These are phyloP conservation scores for Chenopodium suecicum DNA, from an alignment of 148 eudicot species.

Conservation along the genomic window DNA sequence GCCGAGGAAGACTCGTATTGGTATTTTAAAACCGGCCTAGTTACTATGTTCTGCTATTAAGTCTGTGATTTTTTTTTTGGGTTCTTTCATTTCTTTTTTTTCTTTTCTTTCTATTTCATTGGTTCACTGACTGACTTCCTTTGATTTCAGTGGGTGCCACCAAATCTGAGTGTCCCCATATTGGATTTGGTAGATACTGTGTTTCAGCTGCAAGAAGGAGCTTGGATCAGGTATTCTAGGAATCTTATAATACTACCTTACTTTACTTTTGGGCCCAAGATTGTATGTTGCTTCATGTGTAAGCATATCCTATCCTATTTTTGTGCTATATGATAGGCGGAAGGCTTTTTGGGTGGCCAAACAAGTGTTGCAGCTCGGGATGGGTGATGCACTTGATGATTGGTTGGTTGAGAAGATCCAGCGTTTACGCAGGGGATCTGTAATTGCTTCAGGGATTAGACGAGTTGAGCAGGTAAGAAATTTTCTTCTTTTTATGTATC, in stretches of 20 bases:
- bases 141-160: constrained; percentile 88
- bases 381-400: constrained; percentile 99
- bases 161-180: constrained; percentile 75
- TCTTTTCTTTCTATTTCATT: background rate
- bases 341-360: constrained; percentile 98
- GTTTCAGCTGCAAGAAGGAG: constrained; percentile 98
- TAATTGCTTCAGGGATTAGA: constrained; percentile 82
- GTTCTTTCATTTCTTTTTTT: background rate
- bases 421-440: constrained; percentile 73
- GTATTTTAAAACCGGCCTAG: background rate
- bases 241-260: constrained; percentile 2
- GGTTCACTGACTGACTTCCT: constrained; percentile 16
- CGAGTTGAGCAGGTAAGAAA: constrained; percentile 79
- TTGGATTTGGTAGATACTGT: constrained; percentile 92
- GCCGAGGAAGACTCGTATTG: background rate
- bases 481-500: background rate
- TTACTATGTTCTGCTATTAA: background rate
- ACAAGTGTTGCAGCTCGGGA: constrained; percentile 91
- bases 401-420: constrained; percentile 98
- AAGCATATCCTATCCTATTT: background rate
- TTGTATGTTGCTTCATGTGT: constrained; percentile 7
- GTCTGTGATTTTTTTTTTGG: background rate
- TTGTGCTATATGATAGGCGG: constrained; percentile 48
- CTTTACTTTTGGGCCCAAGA: background rate
- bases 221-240: constrained; percentile 82